Base-by-base conservation (phyloP, 371 early-diverging fungal genomes). In the Cokeromyces recurvatus region DNA sequence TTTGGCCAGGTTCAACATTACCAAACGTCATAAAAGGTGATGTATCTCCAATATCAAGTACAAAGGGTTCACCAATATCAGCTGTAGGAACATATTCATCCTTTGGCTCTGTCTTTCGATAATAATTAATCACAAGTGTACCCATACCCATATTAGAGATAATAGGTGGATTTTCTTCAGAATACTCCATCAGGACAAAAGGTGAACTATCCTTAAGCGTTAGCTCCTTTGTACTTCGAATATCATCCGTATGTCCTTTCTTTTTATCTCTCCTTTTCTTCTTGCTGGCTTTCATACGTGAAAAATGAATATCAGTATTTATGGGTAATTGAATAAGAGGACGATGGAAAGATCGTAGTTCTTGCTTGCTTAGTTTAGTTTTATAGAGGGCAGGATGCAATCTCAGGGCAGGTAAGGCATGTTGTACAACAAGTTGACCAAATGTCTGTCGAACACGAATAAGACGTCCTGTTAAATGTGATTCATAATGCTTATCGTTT, bases 151-250 rank as follows among this genome's bases (percentile, higher is more conserved):
- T 73, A 55, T 97, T 98, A 24, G 86, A 84, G 39, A 99, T 62
- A 25, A 99, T 84, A 3, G 93, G 90, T n/a, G 99, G 99, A 59
- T 94, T 88, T 66, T 99, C 99, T 66, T 99, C 98, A 10, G 95
- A 93, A 63, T 97, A 99, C 66, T 99, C 99, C 38, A 98, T 62
- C 34, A 99, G 59, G 0, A 92, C 81, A 71, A 87, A 97, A 22
- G 88, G 82, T 20, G 86, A 68, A 21, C 79, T 80, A 50, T 99
- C 99, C 41, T 86, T 89, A 3, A 99, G 73, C 11, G 95, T 91
- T 24, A 99, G 54, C 55, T 98, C 97, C 52, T 87, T 90, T 11
- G 86, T 81, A 25, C 79, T 88, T 48, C 85, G 81, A 82, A 95
- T 85, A 46, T 88, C 62, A 51, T 94, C 90, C 17, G 80, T 73